Base-by-base conservation (phyloP, 768 basidiomycete species). In the Tulasnella sp. region DNA sequence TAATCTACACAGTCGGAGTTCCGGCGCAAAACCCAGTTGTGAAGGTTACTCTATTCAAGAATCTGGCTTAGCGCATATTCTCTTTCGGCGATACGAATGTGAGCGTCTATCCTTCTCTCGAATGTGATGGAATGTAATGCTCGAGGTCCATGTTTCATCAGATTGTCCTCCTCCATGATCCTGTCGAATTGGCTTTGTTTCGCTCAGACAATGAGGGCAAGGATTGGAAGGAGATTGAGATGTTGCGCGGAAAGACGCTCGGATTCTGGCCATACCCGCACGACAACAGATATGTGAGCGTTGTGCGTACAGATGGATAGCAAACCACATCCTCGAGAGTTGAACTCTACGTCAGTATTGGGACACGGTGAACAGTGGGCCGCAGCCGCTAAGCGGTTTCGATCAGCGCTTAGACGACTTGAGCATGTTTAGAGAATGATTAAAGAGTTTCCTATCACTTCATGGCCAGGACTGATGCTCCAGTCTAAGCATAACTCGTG, bases 11-110 rank as follows among this genome's bases (percentile, higher is more conserved):
- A 31, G 25, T 50, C 38, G 63, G 55, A 7, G 62, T 38, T 1
- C 19, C 30, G 11, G 49, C 50, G 21, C 50, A 60, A 31, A 63
- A 64, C 19, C 73, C 72, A n/a, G 61, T 66, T 52, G 68, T 71
- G 4, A 63, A 66, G 3, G 55, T 69, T 21, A 73, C 68, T 5
- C 60, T 68, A 8, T 88, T 94, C 70, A 66, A 78, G 49, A 86
- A 87, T 69, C 73, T 87, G 34, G 91, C 92, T 8, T 78, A 79
- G 12, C 76, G 78, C 65, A 68, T 94, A 53, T 87, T 86, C 74
- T 97, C 92, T 77, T 96, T 98, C 72, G 88, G 96, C 63, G 94
- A 96, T 72, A 84, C 89, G 7, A 71, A 83, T 29, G 93, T 93
- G 64, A 65, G 85, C 74, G 11, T 19, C 21, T 8, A 10, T 41